Conservation (phyloP, 495 filamentous ascomycete species). For the Podospora fimiseda region DNA sequence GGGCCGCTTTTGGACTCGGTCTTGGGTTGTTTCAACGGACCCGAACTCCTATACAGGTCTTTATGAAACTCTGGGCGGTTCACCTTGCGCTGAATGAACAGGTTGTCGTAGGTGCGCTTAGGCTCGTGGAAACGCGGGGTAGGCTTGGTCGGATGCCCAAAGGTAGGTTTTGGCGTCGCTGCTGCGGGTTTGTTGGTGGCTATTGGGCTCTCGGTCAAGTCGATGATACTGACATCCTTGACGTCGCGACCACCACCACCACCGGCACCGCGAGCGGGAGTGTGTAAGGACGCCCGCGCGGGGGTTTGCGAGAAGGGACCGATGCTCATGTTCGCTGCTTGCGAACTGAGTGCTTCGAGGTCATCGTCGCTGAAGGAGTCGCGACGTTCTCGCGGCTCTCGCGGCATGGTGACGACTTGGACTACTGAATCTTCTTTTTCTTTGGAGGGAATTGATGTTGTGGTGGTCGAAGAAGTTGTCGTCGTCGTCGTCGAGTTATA, state of each 20-base stretch:
- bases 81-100: slow-evolving; percentile 39
- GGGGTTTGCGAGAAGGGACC: slow-evolving; percentile 12
- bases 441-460: background rate
- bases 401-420: slow-evolving; percentile 19
- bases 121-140: slow-evolving; percentile 12
- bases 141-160: slow-evolving; percentile 28
- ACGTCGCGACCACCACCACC: background rate
- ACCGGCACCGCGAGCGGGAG: background rate
- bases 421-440: too few species aligned
- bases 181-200: slow-evolving; percentile 12
- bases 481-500: slow-evolving; percentile 7
- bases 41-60: slow-evolving; percentile 31
- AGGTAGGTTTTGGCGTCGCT: slow-evolving; percentile 21
- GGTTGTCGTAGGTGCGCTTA: slow-evolving; percentile 26
- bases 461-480: background rate
- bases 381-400: slow-evolving; percentile 15
- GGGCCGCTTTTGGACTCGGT: slow-evolving; percentile 30
- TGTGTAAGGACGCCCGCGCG: slow-evolving; percentile 1
- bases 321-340: slow-evolving; percentile 29
- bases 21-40: slow-evolving; percentile 32
- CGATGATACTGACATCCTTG: slow-evolving; percentile 13
- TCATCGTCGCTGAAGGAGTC: slow-evolving; percentile 33
- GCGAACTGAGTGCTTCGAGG: slow-evolving; percentile 29
- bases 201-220: slow-evolving; percentile 22
- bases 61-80: slow-evolving; percentile 41